phyloP scores from a whole-genome alignment of 1,139 yeast species.

The Diutina mesorugosa region DNA sequence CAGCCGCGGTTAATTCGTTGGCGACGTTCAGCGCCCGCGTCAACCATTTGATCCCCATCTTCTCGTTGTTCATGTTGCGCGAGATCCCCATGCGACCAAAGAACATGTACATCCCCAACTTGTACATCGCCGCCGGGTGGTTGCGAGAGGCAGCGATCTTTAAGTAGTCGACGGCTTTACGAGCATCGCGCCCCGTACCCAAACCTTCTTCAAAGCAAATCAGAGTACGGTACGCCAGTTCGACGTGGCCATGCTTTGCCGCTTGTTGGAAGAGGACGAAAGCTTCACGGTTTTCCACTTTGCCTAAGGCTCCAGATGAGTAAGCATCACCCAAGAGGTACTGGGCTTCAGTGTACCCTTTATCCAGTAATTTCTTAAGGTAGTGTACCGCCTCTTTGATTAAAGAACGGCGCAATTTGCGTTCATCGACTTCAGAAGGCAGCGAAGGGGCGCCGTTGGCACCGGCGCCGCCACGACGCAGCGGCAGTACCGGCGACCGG shows the following conservation, averaged over 20 bases:
- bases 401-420: conserved; percentile 25
- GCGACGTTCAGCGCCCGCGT: conserved; percentile 79
- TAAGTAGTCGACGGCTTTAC: conserved; percentile 73
- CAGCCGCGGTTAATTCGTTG: conserved; percentile 75
- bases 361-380: conserved; percentile 60
- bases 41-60: conserved; percentile 87
- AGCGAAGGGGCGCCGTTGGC: not conserved
- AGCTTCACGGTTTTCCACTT: conserved; percentile 70
- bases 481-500: not conserved
- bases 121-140: conserved; percentile 93
- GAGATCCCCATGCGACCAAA: conserved; percentile 76
- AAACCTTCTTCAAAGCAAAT: conserved; percentile 87
- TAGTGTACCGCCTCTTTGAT: conserved; percentile 68
- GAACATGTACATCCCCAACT: conserved; percentile 77
- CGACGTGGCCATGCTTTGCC: conserved; percentile 87
- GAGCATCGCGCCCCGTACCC: conserved; percentile 82
- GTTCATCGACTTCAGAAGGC: not conserved
- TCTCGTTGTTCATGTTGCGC: conserved; percentile 55
- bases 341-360: conserved; percentile 84
- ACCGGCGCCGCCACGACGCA: not conserved
- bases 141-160: conserved; percentile 83
- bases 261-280: conserved; percentile 72
- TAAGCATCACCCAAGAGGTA: conserved; percentile 81
- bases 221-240: conserved; percentile 84
- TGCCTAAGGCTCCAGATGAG: conserved; percentile 77